A percentile compares a stretch with the other conserved stretches of the same genome.
phyloP scores from a whole-genome alignment of 345 rosid species.

The Corchorus olitorius region DNA sequence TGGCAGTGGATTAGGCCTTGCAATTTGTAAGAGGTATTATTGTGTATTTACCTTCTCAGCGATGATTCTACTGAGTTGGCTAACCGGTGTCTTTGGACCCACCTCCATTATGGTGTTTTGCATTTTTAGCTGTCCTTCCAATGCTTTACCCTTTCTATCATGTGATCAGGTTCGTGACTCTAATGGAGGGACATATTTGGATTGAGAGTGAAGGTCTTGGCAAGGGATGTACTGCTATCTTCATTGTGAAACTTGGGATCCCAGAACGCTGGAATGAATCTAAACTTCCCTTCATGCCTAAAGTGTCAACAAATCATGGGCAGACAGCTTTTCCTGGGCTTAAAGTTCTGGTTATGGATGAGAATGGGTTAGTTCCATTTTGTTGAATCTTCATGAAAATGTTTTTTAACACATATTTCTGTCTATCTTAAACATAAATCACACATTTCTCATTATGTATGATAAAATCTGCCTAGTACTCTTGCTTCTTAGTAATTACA shows the following conservation, averaged over 20 bases:
- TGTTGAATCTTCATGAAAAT: too few species aligned
- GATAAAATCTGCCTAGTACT: background rate
- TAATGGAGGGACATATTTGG: conserved; percentile 98
- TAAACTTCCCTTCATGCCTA: conserved; percentile 43
- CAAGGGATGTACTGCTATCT: conserved; percentile 86
- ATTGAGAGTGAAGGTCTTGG: conserved; percentile 95
- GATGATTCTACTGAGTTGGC: background rate
- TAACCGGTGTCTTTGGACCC: background rate
- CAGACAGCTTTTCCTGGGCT: conserved; percentile 75
- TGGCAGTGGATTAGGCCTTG: conserved; percentile 98
- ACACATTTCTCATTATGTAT: too few species aligned
- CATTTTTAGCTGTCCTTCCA: background rate
- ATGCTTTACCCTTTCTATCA: conserved; percentile 20
- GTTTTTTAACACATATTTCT: too few species aligned
- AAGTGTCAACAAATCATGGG: conserved; percentile 45
- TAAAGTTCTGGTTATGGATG: conserved; percentile 94
- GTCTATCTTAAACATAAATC: too few species aligned
- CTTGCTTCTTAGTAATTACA: background rate
- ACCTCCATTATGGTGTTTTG: conserved; percentile 7
- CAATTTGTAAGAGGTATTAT: conserved; percentile 89
- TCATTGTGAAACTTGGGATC: conserved; percentile 77
- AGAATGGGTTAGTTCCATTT: conserved; percentile 62
- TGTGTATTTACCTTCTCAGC: background rate
- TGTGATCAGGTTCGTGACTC: conserved; percentile 82
- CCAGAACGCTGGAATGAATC: conserved; percentile 54